Evolutionary conservation across 306 rosid genomes (phyloP).

Genomic region (Sicyos baderoa): DNA sequence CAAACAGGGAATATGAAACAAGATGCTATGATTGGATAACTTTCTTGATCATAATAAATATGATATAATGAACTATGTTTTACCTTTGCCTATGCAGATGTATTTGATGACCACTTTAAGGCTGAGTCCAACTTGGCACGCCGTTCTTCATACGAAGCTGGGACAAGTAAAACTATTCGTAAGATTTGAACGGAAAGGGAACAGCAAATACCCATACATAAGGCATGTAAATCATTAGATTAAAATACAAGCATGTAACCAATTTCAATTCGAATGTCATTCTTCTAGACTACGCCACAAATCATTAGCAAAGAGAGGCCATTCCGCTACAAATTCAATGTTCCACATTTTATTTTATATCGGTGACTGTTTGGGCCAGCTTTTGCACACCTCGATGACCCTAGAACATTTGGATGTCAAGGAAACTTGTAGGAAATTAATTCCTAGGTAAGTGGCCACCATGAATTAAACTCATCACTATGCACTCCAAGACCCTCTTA

Average conservation of each 20-base stretch:
- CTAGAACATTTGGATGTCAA: no score
- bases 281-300: no score
- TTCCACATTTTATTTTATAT: no score
- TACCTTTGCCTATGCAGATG: background rate
- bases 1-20: background rate
- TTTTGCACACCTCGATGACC: no score
- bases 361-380: no score
- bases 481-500: no score
- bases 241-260: background rate
- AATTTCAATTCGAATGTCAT: background rate
- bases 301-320: no score
- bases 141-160: constrained; percentile 87
- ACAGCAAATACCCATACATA: background rate
- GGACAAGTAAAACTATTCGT: constrained; percentile 13
- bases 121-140: constrained; percentile 45
- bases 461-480: no score
- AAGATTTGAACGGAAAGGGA: constrained; percentile 15
- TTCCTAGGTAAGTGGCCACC: no score
- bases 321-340: no score
- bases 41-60: background rate
- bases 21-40: background rate
- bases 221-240: background rate
- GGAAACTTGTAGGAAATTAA: no score
- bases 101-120: constrained; percentile 4
- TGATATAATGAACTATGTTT: background rate